Percentiles rank a stretch among this genome's conserved stretches.
These are phyloP conservation scores for Stephania yunnanensis DNA, from an alignment of 164 flowering plant species.

Conservation along the genomic window DNA sequence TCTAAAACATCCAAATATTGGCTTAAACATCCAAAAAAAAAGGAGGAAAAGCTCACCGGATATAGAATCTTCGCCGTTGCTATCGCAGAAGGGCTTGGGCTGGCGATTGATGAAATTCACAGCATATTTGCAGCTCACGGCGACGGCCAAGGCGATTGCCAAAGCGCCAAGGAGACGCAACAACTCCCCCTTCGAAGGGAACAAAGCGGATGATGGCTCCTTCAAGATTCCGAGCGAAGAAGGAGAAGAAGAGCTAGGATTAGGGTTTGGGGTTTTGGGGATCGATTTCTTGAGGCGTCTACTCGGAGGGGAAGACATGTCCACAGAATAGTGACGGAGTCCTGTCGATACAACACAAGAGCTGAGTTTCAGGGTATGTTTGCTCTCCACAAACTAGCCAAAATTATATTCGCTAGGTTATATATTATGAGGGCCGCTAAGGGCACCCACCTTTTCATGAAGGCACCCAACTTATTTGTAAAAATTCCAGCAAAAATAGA, in stretches of 20 bases:
- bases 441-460: too few species aligned
- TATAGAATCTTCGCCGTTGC: slow-evolving; percentile 19
- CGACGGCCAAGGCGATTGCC: slow-evolving; percentile 50
- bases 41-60: slow-evolving; percentile 31
- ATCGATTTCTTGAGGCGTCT: slow-evolving; percentile 22
- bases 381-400: too few species aligned
- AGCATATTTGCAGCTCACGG: slow-evolving; percentile 42
- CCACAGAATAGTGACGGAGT: not conserved
- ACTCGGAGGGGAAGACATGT: slow-evolving; percentile 27
- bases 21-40: not conserved
- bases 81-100: slow-evolving; percentile 67
- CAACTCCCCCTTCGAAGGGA: slow-evolving; percentile 60
- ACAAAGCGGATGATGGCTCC: slow-evolving; percentile 43
- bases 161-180: slow-evolving; percentile 42
- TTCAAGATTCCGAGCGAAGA: slow-evolving; percentile 20
- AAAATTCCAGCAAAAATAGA: too few species aligned
- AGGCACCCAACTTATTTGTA: too few species aligned
- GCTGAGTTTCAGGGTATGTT: too few species aligned
- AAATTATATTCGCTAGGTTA: too few species aligned
- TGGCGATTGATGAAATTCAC: slow-evolving; percentile 23
- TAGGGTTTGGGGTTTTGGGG: slow-evolving; percentile 8
- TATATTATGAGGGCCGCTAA: too few species aligned
- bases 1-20: not conserved
- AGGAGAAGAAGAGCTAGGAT: slow-evolving; percentile 6
- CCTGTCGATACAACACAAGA: too few species aligned